A percentile compares a stretch with the other conserved stretches of the same genome.
Conservation (phyloP, 148 eudicot genomes). For the Chenopodium quinoa region DNA sequence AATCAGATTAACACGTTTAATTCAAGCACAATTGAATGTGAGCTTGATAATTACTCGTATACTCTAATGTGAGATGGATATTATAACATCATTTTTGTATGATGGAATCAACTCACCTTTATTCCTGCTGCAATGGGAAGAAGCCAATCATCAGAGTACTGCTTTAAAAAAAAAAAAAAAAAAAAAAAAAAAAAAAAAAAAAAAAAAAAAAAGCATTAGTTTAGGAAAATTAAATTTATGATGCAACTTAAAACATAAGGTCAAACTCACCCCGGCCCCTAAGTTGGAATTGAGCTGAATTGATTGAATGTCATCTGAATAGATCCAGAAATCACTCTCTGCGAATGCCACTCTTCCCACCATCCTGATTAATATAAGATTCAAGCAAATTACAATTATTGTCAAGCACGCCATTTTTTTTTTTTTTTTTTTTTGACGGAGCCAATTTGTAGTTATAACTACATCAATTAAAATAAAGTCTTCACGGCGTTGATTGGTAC, state of each 20-base stretch:
- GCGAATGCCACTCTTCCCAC: constrained; percentile 59
- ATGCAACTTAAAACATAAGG: neutral
- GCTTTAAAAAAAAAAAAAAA: constrained; percentile 15
- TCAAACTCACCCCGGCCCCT: constrained; percentile 41
- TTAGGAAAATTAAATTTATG: no score
- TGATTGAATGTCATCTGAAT: constrained; percentile 36
- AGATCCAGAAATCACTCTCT: constrained; percentile 55
- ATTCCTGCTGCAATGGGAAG: constrained; percentile 63
- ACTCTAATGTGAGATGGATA: neutral
- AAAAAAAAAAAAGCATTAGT: no score
- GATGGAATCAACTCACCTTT: constrained; percentile 45
- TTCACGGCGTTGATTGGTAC: no score
- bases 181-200: no score
- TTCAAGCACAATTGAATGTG: neutral
- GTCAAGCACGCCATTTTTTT: no score
- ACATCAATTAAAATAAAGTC: no score
- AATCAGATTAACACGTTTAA: no score
- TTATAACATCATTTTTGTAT: neutral
- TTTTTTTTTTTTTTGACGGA: no score
- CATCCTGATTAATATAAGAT: constrained; percentile 35
- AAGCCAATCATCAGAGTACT: constrained; percentile 69
- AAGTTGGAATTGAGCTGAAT: constrained; percentile 31
- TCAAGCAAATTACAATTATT: no score
- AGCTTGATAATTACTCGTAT: neutral
- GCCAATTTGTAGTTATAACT: no score